A percentile compares a stretch with the other conserved stretches of the same genome.
These are phyloP conservation scores for Camptophora hylomeconis DNA, from an alignment of 2,329 filamentous ascomycete species.

Conservation along the genomic window DNA sequence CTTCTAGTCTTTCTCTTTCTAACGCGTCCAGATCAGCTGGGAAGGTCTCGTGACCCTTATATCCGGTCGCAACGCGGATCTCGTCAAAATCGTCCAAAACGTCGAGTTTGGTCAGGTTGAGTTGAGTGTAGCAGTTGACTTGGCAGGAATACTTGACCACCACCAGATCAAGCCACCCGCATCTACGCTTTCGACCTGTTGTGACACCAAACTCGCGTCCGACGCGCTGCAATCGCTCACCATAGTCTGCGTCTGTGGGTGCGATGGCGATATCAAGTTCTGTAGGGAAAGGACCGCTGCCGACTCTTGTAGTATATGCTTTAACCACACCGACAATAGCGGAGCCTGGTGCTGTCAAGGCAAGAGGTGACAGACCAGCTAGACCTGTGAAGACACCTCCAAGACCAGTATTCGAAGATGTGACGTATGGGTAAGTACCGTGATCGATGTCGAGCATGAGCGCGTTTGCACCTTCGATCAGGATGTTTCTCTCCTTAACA, in stretches of 20 bases:
- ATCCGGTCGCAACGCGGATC: slow-evolving; percentile 47
- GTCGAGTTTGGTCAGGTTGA: slow-evolving; percentile 54
- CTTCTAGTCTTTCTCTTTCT: slow-evolving; percentile 29
- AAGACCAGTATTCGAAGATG: slow-evolving; percentile 34
- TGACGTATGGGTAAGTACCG: slow-evolving; percentile 39
- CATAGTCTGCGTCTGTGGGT: slow-evolving; percentile 18
- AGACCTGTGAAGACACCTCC: slow-evolving; percentile 44
- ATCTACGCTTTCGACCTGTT: slow-evolving; percentile 48
- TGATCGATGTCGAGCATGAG: slow-evolving; percentile 48
- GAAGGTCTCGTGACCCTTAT: slow-evolving; percentile 37
- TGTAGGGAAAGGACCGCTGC: slow-evolving; percentile 49
- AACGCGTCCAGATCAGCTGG: slow-evolving; percentile 43
- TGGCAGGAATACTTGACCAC: slow-evolving; percentile 48
- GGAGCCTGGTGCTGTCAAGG: slow-evolving; percentile 33
- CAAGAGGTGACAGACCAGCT: slow-evolving; percentile 42
- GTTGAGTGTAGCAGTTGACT: slow-evolving; percentile 38
- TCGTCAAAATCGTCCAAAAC: slow-evolving; percentile 51
- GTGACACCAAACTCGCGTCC: slow-evolving; percentile 44
- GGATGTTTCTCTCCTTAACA: too few species aligned
- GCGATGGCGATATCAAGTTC: slow-evolving; percentile 25
- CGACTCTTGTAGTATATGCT: slow-evolving; percentile 50
- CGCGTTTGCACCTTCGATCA: slow-evolving; percentile 52
- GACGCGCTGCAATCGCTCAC: slow-evolving; percentile 36
- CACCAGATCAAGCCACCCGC: slow-evolving; percentile 55
- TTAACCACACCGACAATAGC: slow-evolving; percentile 50